Conservation (phyloP, 2,329 filamentous ascomycete species). For the Colletotrichum eleusines region DNA sequence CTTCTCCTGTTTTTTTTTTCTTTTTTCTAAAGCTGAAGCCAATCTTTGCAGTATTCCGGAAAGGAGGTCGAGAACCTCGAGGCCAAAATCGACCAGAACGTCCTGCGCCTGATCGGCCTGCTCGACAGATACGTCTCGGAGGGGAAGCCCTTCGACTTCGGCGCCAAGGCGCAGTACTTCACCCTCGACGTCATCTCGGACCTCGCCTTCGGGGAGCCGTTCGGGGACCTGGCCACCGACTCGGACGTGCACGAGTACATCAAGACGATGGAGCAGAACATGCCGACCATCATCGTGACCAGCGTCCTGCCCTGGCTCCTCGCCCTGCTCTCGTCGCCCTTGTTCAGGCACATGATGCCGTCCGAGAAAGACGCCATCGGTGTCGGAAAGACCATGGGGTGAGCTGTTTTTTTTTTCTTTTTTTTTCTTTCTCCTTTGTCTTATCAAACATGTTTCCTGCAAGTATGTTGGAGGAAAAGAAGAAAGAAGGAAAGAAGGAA, state of each 20-base stretch:
- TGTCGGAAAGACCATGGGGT: conserved; percentile 59
- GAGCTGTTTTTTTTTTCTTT: conserved; percentile 46
- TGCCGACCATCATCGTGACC: conserved; percentile 60
- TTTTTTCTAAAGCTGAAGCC: not conserved
- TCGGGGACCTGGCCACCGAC: conserved; percentile 60
- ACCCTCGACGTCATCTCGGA: conserved; percentile 67
- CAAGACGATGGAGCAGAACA: conserved; percentile 55
- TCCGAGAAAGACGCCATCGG: conserved; percentile 54
- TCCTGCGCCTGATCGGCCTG: conserved; percentile 58
- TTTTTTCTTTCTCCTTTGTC: not conserved
- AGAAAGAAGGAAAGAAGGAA: no score
- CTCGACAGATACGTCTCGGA: conserved; percentile 56
- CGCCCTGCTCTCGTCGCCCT: conserved; percentile 54
- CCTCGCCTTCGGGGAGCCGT: conserved; percentile 61
- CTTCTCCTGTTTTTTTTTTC: no score
- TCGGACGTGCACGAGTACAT: conserved; percentile 62
- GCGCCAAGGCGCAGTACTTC: conserved; percentile 61
- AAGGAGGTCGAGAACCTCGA: conserved; percentile 66
- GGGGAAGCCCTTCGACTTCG: conserved; percentile 61
- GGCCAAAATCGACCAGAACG: conserved; percentile 60
- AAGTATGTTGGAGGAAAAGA: no score
- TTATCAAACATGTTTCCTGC: no score
- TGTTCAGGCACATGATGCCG: conserved; percentile 57
- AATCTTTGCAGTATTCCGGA: conserved; percentile 58
- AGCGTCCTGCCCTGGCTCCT: conserved; percentile 57